A percentile compares a stretch with the other conserved stretches of the same genome.
phyloP scores from a whole-genome alignment of 1,284 basidiomycete species.

The Marasmius sp. region DNA sequence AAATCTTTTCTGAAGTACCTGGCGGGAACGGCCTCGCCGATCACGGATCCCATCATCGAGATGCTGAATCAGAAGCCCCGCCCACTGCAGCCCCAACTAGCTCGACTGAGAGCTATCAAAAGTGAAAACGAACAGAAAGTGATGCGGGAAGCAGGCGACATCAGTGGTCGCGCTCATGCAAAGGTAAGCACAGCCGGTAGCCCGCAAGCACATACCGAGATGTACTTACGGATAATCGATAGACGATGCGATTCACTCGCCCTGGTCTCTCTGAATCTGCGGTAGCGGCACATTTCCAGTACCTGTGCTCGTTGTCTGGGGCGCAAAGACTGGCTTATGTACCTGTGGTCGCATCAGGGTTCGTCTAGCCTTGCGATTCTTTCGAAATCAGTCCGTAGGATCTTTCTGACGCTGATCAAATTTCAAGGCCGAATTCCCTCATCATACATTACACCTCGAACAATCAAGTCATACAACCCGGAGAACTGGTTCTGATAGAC shows the following conservation, averaged over 20 bases:
- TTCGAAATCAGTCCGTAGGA: background rate
- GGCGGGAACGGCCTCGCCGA: constrained; percentile 21
- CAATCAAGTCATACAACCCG: constrained; percentile 69
- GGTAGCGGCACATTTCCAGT: constrained; percentile 88
- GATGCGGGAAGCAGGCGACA: constrained; percentile 75
- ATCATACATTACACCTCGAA: constrained; percentile 94
- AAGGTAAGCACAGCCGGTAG: constrained; percentile 48
- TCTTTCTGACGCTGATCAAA: background rate
- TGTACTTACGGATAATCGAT: constrained; percentile 2
- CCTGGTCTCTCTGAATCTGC: constrained; percentile 73
- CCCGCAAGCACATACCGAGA: background rate
- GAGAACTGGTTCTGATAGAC: constrained; percentile 86
- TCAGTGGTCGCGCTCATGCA: constrained; percentile 74
- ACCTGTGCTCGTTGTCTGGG: constrained; percentile 76
- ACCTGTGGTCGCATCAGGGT: constrained; percentile 93
- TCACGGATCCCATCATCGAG: constrained; percentile 54
- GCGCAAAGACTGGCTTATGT: constrained; percentile 89
- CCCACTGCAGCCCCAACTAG: constrained; percentile 60
- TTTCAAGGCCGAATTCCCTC: constrained; percentile 76
- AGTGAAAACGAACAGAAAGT: constrained; percentile 66
- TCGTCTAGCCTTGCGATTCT: constrained; percentile 20
- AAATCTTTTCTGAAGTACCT: constrained; percentile 55
- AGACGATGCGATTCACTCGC: constrained; percentile 83
- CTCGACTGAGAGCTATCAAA: constrained; percentile 67
- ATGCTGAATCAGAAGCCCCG: constrained; percentile 47